Conservation (phyloP, 2,329 filamentous ascomycete genomes). For the Apiospora sp. region DNA sequence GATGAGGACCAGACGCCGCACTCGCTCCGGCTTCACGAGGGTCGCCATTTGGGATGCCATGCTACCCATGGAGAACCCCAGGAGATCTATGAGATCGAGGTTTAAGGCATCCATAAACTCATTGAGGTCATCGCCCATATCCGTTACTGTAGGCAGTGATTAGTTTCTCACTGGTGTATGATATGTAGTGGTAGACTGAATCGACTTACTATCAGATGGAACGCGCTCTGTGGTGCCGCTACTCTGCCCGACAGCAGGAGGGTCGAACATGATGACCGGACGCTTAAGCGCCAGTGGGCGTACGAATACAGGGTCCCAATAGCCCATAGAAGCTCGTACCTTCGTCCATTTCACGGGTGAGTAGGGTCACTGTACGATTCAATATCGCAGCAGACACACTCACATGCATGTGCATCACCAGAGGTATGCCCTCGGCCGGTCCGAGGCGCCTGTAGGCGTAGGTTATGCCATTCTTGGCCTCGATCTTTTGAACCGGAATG, state of each 20-base stretch:
- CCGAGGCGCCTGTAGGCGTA: slow-evolving; percentile 15
- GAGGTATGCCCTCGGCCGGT: not conserved
- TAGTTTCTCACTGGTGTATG: not conserved
- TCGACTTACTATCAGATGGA: not conserved
- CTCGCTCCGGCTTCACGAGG: slow-evolving; percentile 7
- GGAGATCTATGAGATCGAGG: slow-evolving; percentile 14
- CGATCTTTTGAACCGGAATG: slow-evolving; percentile 16
- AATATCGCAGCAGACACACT: not conserved
- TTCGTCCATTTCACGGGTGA: not conserved
- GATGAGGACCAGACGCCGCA: slow-evolving; percentile 3
- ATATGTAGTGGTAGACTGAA: not conserved
- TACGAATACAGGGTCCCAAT: slow-evolving; percentile 13
- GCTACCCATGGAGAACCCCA: slow-evolving; percentile 8
- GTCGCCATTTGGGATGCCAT: slow-evolving; percentile 16
- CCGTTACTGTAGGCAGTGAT: not conserved
- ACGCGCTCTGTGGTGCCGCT: slow-evolving; percentile 7
- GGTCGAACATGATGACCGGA: slow-evolving; percentile 22
- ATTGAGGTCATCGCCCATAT: slow-evolving; percentile 23
- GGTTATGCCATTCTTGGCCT: slow-evolving; percentile 6
- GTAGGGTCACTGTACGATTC: not conserved
- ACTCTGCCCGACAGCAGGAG: slow-evolving; percentile 14
- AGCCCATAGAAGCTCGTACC: slow-evolving; percentile 21
- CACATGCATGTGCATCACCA: slow-evolving; percentile 19
- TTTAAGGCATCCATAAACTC: slow-evolving; percentile 8
- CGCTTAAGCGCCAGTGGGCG: slow-evolving; percentile 2